Evolutionary conservation across 2,329 filamentous ascomycete genomes (phyloP), one percentile per base, ranked within the genome.

Genomic region (Aureobasidium pullulans): DNA sequence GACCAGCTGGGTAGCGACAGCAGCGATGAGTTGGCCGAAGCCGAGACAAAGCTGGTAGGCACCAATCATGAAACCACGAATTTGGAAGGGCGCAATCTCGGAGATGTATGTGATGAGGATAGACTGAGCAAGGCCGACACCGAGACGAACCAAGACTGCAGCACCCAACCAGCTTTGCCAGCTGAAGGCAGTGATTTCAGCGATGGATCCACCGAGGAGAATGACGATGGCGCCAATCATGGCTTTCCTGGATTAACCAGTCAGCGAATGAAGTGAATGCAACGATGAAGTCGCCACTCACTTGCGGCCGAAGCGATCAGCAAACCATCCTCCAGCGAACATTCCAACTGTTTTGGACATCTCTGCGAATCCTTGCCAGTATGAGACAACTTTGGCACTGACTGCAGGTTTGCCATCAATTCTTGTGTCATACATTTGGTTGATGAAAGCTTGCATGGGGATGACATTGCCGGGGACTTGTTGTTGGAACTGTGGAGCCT

Each of bases 401-500:
- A 63, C 60, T 15, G 60, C 62, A 1, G 60, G 62, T 37, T 54
- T 37, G 10, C 62, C 62, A 31, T 63, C 57, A 11, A 62, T 46
- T 2, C 42, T 43, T 8, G 62, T 63, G 29, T 63, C 60, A 32
- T 61, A 47, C 62, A 63, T 63, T 16, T 63, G 60, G 4, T 52
- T 44, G 57, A 62, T 54, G 43, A 63, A 63, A 5, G 62, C 62
- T 39, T 61, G 62, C 40, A 63, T 46, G 8, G 62, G 62, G 13
- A 63, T 63, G 60, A 63, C 61, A 37, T 63, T 63, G n/a, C 62
- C 62, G 10, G 62, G 62, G 6, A 63, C 53, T 59, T 63, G 62
- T 54, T 63, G 62, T 47, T 63, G 62, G 53, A 63, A 63, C 52
- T 39, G 23, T 5, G 16, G 37, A n/a, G 16, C 7, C 6, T 32